phyloP scores from a whole-genome alignment of 2,329 filamentous ascomycete species.

The Cordyceps fumosorosea region DNA sequence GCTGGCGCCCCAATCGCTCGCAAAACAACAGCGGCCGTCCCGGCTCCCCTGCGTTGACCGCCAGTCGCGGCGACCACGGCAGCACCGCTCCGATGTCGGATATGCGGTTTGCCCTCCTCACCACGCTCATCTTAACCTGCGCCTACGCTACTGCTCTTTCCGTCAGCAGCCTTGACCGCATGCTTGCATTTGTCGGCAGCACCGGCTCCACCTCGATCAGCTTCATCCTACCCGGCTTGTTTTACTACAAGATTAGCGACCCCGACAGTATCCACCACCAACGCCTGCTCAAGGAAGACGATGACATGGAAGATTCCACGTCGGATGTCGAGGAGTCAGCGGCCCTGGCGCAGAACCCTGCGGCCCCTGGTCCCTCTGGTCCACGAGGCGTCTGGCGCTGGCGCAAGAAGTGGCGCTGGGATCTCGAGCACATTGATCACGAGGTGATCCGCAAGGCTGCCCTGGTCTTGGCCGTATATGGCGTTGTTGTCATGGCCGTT shows the following conservation, averaged over 20 bases:
- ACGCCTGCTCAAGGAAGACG: constrained; percentile 81
- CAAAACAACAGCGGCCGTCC: constrained; percentile 32
- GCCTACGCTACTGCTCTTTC: constrained; percentile 88
- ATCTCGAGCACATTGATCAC: constrained; percentile 58
- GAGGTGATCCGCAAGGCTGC: constrained; percentile 63
- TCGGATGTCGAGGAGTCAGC: constrained; percentile 44
- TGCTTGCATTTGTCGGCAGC: constrained; percentile 90
- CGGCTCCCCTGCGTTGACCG: constrained; percentile 36
- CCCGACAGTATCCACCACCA: constrained; percentile 85
- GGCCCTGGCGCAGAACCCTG: constrained; percentile 38
- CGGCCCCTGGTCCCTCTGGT: constrained; percentile 31
- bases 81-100: constrained; percentile 68
- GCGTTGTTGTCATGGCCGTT: constrained; percentile 79
- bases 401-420: constrained; percentile 53
- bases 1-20: constrained; percentile 66
- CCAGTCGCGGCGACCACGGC: constrained; percentile 43
- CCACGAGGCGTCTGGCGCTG: constrained; percentile 37
- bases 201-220: constrained; percentile 94
- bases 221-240: constrained; percentile 91
- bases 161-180: constrained; percentile 80
- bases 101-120: constrained; percentile 80
- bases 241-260: constrained; percentile 97
- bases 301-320: constrained; percentile 63
- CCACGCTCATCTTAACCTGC: constrained; percentile 74
- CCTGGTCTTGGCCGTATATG: constrained; percentile 74